phyloP scores from a whole-genome alignment of 768 basidiomycete genomes.

The Suillus clintonianus region DNA sequence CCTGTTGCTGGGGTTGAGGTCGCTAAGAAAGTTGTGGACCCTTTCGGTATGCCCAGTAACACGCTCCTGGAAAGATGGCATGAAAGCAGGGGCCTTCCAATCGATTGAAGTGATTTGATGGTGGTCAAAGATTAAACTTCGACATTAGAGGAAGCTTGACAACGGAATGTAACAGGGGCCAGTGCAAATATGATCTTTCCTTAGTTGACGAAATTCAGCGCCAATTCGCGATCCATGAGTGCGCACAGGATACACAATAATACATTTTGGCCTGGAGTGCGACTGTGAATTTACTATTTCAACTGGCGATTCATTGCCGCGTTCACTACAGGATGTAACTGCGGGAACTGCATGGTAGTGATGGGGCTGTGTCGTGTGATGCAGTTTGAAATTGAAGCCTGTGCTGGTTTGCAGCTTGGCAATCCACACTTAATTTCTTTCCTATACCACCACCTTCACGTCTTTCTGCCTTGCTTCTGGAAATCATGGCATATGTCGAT shows the following conservation, averaged over 20 bases:
- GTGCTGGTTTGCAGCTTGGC: background rate
- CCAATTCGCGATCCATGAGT: too few relatives aligned
- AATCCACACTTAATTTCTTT: background rate
- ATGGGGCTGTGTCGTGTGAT: background rate
- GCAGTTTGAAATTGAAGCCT: background rate
- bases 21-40: slow-evolving; percentile 42
- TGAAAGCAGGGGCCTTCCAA: slow-evolving; percentile 37
- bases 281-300: background rate
- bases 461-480: slow-evolving; percentile 20
- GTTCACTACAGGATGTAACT: background rate
- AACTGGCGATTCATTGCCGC: background rate
- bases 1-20: slow-evolving; percentile 43
- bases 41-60: slow-evolving; percentile 43
- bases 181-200: background rate
- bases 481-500: slow-evolving; percentile 24
- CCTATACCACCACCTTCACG: slow-evolving; percentile 4
- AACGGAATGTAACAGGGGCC: background rate
- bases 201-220: background rate
- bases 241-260: background rate
- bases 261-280: background rate
- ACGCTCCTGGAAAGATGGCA: slow-evolving; percentile 37
- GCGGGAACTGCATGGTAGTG: background rate
- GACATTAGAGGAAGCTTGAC: background rate
- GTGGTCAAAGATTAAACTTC: slow-evolving; percentile 10
- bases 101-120: slow-evolving; percentile 25